A percentile compares a stretch with the other conserved stretches of the same genome.
phyloP scores from a whole-genome alignment of 2,329 filamentous ascomycete genomes.

The Phoma herbarum region DNA sequence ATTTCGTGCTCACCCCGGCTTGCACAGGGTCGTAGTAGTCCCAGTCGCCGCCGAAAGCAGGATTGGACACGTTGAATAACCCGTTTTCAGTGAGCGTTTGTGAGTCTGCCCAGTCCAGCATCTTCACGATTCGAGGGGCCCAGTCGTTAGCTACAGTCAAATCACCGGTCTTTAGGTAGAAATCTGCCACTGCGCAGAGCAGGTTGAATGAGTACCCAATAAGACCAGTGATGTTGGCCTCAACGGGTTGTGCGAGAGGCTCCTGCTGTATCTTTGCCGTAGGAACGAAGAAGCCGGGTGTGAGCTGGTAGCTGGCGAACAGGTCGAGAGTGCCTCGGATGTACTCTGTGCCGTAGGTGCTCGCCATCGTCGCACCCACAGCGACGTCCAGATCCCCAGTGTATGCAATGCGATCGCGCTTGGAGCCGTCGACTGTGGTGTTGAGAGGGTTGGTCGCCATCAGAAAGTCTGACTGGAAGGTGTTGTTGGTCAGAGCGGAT shows the following conservation, averaged over 20 bases:
- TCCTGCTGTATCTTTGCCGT: conserved; percentile 47
- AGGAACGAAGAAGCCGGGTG: conserved; percentile 46
- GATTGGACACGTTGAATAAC: not conserved
- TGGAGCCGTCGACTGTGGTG: not conserved
- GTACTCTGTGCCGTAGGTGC: conserved; percentile 36
- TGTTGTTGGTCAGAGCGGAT: not conserved
- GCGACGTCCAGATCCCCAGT: not conserved
- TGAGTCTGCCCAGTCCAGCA: not conserved
- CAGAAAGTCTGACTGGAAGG: not conserved
- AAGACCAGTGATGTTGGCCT: not conserved
- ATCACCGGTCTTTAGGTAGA: not conserved
- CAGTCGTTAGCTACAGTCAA: not conserved
- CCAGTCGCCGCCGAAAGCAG: not conserved
- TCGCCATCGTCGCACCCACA: not conserved
- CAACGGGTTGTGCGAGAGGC: not conserved
- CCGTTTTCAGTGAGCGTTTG: not conserved
- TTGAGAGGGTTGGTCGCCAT: not conserved
- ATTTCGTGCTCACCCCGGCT: not conserved
- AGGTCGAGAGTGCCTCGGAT: conserved; percentile 41
- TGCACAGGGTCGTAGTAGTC: not conserved
- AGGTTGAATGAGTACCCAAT: not conserved
- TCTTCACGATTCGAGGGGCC: not conserved
- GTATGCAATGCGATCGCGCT: not conserved
- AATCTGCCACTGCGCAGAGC: not conserved
- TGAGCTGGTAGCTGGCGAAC: conserved; percentile 41